These are phyloP conservation scores for Trichothecium roseum DNA, from an alignment of 2,329 filamentous ascomycete genomes.

Conservation along the genomic window DNA sequence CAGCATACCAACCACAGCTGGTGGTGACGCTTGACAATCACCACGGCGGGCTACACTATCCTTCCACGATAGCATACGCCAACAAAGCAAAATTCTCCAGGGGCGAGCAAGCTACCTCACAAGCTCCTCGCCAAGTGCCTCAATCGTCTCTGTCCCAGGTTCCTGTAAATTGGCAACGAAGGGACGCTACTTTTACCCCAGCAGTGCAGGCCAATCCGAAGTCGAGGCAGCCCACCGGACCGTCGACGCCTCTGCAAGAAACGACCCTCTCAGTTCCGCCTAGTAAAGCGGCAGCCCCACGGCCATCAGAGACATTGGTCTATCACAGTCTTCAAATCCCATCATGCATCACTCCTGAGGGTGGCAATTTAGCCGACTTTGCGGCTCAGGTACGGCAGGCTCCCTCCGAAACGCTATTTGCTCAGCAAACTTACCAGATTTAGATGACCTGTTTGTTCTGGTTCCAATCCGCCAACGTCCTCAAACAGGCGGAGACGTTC, in stretches of 20 bases:
- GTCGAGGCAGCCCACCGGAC: constrained; percentile 5
- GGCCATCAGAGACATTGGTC: constrained; percentile 35
- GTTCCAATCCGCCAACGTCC: constrained; percentile 81
- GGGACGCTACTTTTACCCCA: too few species aligned
- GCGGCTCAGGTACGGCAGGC: constrained; percentile 59
- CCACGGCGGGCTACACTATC: too few species aligned
- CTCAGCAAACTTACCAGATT: not conserved
- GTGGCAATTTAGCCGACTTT: constrained; percentile 71
- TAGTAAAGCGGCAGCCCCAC: constrained; percentile 14
- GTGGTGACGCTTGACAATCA: too few species aligned
- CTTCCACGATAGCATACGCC: too few species aligned
- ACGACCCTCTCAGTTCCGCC: too few species aligned
- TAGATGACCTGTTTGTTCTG: constrained; percentile 95
- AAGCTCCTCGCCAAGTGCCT: constrained; percentile 19
- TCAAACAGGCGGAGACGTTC: constrained; percentile 63
- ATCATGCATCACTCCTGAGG: constrained; percentile 61
- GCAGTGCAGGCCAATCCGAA: too few species aligned
- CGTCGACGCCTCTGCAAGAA: constrained; percentile 7
- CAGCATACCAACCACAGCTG: too few species aligned
- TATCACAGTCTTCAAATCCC: constrained; percentile 61
- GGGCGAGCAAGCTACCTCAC: constrained; percentile 21
- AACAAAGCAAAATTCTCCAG: constrained; percentile 6
- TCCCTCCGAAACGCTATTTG: not conserved
- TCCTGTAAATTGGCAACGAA: constrained; percentile 3
- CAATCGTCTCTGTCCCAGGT: constrained; percentile 11